These are phyloP conservation scores for Pichia sp. DNA, from an alignment of 1,139 yeast genomes.

Conservation along the genomic window DNA sequence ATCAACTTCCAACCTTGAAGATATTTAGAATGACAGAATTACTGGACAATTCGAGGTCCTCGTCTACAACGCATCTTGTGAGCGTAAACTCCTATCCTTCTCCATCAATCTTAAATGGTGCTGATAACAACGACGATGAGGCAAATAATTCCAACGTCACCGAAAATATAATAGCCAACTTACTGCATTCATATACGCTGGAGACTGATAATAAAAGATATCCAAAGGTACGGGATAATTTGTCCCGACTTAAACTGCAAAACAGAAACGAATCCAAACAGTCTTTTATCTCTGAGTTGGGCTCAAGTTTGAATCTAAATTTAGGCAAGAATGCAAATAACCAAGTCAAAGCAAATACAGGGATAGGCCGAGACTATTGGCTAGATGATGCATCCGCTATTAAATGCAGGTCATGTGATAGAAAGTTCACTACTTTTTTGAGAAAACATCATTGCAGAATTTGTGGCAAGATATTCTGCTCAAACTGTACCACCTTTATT, in stretches of 20 bases:
- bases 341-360: conserved; percentile 22
- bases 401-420: conserved; percentile 53
- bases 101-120: neutral
- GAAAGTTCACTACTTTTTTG: conserved; percentile 62
- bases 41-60: conserved; percentile 1
- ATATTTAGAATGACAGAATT: neutral
- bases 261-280: neutral
- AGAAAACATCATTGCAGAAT: conserved; percentile 93
- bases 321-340: conserved; percentile 19
- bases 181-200: neutral
- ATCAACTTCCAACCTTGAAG: too few relatives aligned
- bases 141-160: conserved; percentile 2
- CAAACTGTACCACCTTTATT: conserved; percentile 75
- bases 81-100: conserved; percentile 10
- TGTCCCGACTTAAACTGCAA: neutral
- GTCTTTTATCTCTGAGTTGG: neutral
- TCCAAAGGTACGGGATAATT: conserved; percentile 1
- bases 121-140: neutral
- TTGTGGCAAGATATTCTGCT: conserved; percentile 94
- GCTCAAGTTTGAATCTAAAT: conserved; percentile 21
- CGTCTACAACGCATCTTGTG: conserved; percentile 10
- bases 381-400: conserved; percentile 56
- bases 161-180: conserved; percentile 7
- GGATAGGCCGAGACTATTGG: conserved; percentile 45
- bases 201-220: neutral